Evolutionary conservation across 768 basidiomycete species (phyloP), one percentile per base, ranked within the genome.

Genomic region (Epithele typhae): DNA sequence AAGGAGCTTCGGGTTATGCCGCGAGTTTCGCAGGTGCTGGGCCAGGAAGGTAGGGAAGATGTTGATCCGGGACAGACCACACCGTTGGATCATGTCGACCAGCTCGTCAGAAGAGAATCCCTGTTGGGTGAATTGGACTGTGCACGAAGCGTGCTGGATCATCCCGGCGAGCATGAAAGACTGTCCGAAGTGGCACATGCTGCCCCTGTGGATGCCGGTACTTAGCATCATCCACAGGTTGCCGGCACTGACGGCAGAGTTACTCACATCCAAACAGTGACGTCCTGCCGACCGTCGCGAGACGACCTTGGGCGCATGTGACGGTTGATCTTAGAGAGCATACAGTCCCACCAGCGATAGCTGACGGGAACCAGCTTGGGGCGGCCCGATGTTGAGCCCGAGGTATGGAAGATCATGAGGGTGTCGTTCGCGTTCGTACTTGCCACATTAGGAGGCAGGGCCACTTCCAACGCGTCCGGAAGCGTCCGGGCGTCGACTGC

Each of bases 171-270:
- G 56, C 60, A 88, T 81, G 73, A 82, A 87, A 30, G 76, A 77
- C 62, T 88, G 84, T 22, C 68, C 87, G 48, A 88, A 87, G 63
- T 88, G 87, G 61, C 83, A 87, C 81, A 89, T 81, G 72, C 84
- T 86, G 46, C 87, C 86, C 75, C 86, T 87, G 68, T 44, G 55
- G 46, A n/a, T n/a, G n/a, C n/a, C n/a, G 21, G 25, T 38, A 25
- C n/a, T n/a, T n/a, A n/a, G n/a, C n/a, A n/a, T n/a, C n/a, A n/a
- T n/a, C 54, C 37, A 54, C n/a, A 15, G 34, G 33, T 32, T 27
- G 19, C 11, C 42, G 19, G 24, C 2, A n/a, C 9, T 36, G 10
- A 14, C 7, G 27, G 27, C 27, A 24, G 18, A 33, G 14, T 33
- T 47, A 73, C 82, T 69, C 57, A 87, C 86, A 88, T 84, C 78